These are phyloP conservation scores for Moniliella sp. DNA, from an alignment of 1,284 basidiomycete species.

Conservation along the genomic window DNA sequence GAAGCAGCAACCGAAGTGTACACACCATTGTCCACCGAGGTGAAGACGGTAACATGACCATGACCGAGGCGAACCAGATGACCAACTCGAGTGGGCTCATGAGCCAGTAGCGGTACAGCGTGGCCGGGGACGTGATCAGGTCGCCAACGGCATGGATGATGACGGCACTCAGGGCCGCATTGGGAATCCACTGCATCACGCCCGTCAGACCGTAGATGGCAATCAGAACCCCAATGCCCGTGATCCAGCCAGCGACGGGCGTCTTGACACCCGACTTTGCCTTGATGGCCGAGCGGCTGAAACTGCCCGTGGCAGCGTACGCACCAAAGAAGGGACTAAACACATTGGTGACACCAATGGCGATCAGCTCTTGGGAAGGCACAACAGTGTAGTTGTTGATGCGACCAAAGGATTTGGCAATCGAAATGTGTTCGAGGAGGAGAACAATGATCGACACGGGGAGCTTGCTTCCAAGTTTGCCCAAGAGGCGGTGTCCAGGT, in stretches of 20 bases:
- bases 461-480: conserved; percentile 52
- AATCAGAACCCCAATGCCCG: conserved; percentile 69
- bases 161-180: conserved; percentile 55
- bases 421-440: conserved; percentile 86
- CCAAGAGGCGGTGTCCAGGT: conserved; percentile 48
- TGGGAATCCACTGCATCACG: conserved; percentile 35
- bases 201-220: conserved; percentile 63
- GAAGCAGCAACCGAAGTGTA: conserved; percentile 70
- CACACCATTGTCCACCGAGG: conserved; percentile 67
- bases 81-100: conserved; percentile 77
- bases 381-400: conserved; percentile 92
- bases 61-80: conserved; percentile 69
- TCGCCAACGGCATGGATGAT: conserved; percentile 81
- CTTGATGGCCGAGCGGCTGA: conserved; percentile 86
- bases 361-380: conserved; percentile 86
- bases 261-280: conserved; percentile 89
- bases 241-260: conserved; percentile 67
- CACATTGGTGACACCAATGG: conserved; percentile 77
- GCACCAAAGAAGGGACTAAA: conserved; percentile 49
- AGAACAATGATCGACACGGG: conserved; percentile 85
- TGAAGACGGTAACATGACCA: conserved; percentile 49
- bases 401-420: conserved; percentile 74
- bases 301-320: conserved; percentile 90
- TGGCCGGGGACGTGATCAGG: conserved; percentile 63
- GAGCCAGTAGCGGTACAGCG: conserved; percentile 80